Percentiles rank a stretch among this genome's conserved stretches.
phyloP scores from a whole-genome alignment of 1,139 yeast species.

The Waltiozyma sp. region DNA sequence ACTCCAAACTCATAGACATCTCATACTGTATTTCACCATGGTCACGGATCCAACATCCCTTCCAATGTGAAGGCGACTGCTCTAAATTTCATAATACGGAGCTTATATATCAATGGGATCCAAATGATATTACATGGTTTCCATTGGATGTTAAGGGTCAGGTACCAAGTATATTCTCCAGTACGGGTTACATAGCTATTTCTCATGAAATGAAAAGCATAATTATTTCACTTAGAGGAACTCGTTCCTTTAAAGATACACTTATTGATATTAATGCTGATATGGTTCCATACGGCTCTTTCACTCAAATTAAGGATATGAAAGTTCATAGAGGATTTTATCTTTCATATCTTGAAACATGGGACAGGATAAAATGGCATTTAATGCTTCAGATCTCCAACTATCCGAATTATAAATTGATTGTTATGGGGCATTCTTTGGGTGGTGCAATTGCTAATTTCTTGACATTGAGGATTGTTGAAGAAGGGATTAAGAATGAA shows the following conservation, averaged over 20 bases:
- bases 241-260: slow-evolving; percentile 36
- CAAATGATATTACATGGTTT: slow-evolving; percentile 18
- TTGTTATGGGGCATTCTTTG: slow-evolving; percentile 39
- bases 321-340: slow-evolving; percentile 39
- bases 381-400: slow-evolving; percentile 12
- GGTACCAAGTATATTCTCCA: slow-evolving; percentile 26
- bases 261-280: slow-evolving; percentile 34
- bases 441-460: slow-evolving; percentile 40
- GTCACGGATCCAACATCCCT: slow-evolving; percentile 29
- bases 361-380: slow-evolving; percentile 21
- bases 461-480: slow-evolving; percentile 29
- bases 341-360: slow-evolving; percentile 25
- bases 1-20: neutral
- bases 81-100: slow-evolving; percentile 32
- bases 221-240: slow-evolving; percentile 35
- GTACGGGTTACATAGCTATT: slow-evolving; percentile 19
- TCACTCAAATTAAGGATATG: slow-evolving; percentile 20
- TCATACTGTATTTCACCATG: slow-evolving; percentile 33
- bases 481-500: slow-evolving; percentile 10
- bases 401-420: slow-evolving; percentile 24
- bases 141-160: slow-evolving; percentile 12
- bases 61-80: slow-evolving; percentile 34
- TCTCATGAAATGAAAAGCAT: slow-evolving; percentile 16
- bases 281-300: slow-evolving; percentile 24
- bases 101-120: slow-evolving; percentile 36